Conservation (phyloP, 495 filamentous ascomycete genomes). For the Oleoguttula mirabilis region DNA sequence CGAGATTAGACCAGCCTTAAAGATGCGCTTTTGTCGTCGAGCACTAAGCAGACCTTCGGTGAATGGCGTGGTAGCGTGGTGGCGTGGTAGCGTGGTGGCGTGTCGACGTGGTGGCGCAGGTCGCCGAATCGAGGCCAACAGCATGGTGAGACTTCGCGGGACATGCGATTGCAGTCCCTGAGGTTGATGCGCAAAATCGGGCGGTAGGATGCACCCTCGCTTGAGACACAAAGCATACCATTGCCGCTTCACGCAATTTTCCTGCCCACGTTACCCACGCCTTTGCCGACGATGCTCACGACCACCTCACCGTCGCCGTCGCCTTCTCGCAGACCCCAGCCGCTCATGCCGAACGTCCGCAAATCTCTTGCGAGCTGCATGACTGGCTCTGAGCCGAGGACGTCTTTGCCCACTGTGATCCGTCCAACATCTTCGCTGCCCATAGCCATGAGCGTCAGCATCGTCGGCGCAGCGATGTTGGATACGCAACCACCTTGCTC, state of each 20-base stretch:
- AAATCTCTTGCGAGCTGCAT: constrained; percentile 73
- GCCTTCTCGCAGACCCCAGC: constrained; percentile 76
- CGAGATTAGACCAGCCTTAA: too few species aligned
- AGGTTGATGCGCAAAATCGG: too few species aligned
- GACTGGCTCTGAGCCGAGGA: constrained; percentile 65
- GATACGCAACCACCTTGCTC: constrained; percentile 72
- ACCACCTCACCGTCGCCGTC: constrained; percentile 60
- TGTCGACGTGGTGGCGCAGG: too few species aligned
- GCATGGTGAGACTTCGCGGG: too few species aligned
- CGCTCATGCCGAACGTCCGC: constrained; percentile 68
- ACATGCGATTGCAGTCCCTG: too few species aligned
- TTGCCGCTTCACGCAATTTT: constrained; percentile 69
- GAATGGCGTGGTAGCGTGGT: too few species aligned
- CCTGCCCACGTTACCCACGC: constrained; percentile 88
- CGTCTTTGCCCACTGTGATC: constrained; percentile 54
- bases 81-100: too few species aligned
- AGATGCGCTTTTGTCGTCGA: too few species aligned
- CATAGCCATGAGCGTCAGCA: constrained; percentile 93
- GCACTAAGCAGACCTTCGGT: too few species aligned
- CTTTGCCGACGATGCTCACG: constrained; percentile 82
- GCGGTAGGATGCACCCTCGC: too few species aligned
- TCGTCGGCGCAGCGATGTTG: constrained; percentile 50
- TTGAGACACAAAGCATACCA: too few species aligned
- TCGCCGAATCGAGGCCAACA: too few species aligned
- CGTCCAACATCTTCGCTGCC: constrained; percentile 64